A percentile compares a stretch with the other conserved stretches of the same genome.
These are phyloP conservation scores for Magnolia kwangsiensis DNA, from an alignment of 164 flowering plant species.

Conservation along the genomic window DNA sequence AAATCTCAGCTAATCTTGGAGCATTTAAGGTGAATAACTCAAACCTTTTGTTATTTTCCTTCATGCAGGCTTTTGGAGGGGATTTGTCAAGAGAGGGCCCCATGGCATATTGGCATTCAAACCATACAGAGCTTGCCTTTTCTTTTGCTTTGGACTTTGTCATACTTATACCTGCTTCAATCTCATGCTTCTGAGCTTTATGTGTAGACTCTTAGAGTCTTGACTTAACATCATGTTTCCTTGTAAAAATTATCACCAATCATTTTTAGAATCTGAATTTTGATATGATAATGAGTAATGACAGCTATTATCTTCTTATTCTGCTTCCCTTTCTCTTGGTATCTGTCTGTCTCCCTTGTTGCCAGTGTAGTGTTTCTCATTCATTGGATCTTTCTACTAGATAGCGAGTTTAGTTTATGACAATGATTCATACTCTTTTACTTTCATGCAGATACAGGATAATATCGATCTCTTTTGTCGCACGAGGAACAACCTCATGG, in stretches of 20 bases:
- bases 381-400: background rate
- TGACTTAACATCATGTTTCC: background rate
- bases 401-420: background rate
- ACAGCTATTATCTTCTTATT: background rate
- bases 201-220: background rate
- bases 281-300: background rate
- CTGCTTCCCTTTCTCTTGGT: background rate
- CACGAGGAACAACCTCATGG: slow-evolving; percentile 58
- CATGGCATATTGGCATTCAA: too few relatives aligned
- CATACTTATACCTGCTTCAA: background rate
- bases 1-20: slow-evolving; percentile 54
- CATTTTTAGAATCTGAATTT: background rate
- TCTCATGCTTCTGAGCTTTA: background rate
- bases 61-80: background rate
- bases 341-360: background rate
- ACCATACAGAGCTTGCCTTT: background rate
- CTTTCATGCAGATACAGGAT: slow-evolving; percentile 61
- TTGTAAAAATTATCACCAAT: background rate
- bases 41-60: background rate
- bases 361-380: background rate
- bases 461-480: slow-evolving; percentile 69
- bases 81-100: background rate
- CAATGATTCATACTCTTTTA: background rate
- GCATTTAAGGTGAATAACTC: slow-evolving; percentile 41
- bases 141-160: background rate